A percentile compares a stretch with the other conserved stretches of the same genome.
Evolutionary conservation across 352 stramenopile species (phyloP).

Genomic region (Phytophthora rubi): DNA sequence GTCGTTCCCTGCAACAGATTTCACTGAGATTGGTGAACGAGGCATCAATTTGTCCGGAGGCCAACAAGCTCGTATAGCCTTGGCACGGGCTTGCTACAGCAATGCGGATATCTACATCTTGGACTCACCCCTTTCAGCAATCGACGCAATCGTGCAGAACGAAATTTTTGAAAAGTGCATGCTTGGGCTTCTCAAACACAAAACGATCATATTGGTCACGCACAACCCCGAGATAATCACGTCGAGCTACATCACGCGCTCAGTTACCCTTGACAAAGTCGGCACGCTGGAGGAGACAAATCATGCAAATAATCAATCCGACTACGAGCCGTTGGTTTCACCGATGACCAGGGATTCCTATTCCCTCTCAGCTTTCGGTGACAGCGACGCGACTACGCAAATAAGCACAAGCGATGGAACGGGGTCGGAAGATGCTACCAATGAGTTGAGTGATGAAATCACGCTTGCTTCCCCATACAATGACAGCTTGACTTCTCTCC

Average conservation of each 20-base stretch:
- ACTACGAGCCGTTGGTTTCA: constrained; percentile 29
- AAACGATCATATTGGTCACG: constrained; percentile 92
- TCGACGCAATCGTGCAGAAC: constrained; percentile 94
- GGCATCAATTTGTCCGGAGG: constrained; percentile 95
- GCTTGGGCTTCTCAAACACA: constrained; percentile 44
- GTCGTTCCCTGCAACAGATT: constrained; percentile 82
- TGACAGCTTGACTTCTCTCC: neutral
- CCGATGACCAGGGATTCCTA: constrained; percentile 22
- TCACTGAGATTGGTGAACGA: constrained; percentile 96
- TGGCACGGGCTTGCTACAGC: constrained; percentile 80
- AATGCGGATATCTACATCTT: constrained; percentile 82
- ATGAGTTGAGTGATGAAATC: constrained; percentile 11
- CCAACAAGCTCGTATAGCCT: constrained; percentile 85
- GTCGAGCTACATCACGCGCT: constrained; percentile 34
- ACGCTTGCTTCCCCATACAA: constrained; percentile 7
- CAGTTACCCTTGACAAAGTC: constrained; percentile 29
- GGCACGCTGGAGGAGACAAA: constrained; percentile 26
- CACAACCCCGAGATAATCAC: constrained; percentile 85
- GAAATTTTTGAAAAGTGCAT: constrained; percentile 89
- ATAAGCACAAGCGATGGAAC: constrained; percentile 18
- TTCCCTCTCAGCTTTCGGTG: constrained; percentile 11
- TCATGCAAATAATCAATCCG: constrained; percentile 9
- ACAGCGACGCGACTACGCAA: constrained; percentile 21
- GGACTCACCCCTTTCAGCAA: constrained; percentile 92
- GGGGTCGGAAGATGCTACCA: constrained; percentile 8